Evolutionary conservation across 345 rosid genomes (phyloP).

Genomic region (Pistacia atlantica): DNA sequence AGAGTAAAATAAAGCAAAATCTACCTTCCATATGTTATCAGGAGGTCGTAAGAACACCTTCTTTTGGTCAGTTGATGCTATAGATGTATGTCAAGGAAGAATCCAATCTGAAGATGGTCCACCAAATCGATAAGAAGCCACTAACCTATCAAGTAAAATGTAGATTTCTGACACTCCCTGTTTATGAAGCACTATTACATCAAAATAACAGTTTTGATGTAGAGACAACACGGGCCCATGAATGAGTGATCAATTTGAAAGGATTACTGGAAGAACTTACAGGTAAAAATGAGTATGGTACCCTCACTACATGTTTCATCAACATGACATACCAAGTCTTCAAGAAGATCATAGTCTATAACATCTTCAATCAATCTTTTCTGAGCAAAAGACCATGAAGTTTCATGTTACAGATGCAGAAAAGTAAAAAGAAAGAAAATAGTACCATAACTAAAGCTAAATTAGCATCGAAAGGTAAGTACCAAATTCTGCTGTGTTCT

Average conservation of each 20-base stretch:
- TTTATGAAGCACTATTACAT: slow-evolving; percentile 14
- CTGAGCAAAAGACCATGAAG: slow-evolving; percentile 39
- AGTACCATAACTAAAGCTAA: slow-evolving; percentile 6
- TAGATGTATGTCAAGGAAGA: slow-evolving; percentile 85
- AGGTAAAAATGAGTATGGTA: slow-evolving; percentile 83
- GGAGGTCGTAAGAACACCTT: slow-evolving; percentile 81
- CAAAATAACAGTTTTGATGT: slow-evolving; percentile 1
- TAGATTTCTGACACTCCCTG: slow-evolving; percentile 88
- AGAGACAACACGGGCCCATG: background rate
- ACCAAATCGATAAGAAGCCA: slow-evolving; percentile 81
- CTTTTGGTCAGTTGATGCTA: slow-evolving; percentile 72
- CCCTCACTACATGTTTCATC: slow-evolving; percentile 82
- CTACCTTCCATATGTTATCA: slow-evolving; percentile 72
- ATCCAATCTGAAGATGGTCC: slow-evolving; percentile 85
- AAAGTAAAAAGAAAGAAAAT: slow-evolving; percentile 20
- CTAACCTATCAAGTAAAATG: slow-evolving; percentile 68
- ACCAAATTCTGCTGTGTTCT: slow-evolving; percentile 82
- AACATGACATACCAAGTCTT: slow-evolving; percentile 81
- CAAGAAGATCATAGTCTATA: slow-evolving; percentile 90
- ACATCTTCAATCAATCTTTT: slow-evolving; percentile 79
- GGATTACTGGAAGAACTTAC: slow-evolving; percentile 43
- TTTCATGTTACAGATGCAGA: slow-evolving; percentile 17
- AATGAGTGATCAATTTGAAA: slow-evolving; percentile 4
- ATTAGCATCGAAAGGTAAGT: slow-evolving; percentile 22
- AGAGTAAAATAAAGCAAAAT: slow-evolving; percentile 18